Conservation (phyloP, 345 rosid species). For the Litchi chinensis region DNA sequence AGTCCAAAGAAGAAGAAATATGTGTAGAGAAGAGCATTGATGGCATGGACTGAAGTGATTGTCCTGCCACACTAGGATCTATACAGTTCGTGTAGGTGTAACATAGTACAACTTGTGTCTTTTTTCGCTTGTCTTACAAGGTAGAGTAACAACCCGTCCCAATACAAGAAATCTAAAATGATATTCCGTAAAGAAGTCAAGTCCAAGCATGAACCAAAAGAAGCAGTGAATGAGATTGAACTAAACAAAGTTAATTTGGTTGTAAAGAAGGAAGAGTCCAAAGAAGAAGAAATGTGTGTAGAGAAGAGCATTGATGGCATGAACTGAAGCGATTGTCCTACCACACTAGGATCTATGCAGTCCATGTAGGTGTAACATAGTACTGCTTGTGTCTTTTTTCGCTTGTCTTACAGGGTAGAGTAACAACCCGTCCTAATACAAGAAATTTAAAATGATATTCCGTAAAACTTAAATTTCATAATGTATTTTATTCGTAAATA, state of each 20-base stretch:
- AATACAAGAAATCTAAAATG: not conserved
- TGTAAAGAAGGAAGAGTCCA: conserved; percentile 4
- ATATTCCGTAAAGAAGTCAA: not conserved
- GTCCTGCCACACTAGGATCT: conserved; percentile 4
- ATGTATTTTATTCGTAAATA: too few relatives aligned
- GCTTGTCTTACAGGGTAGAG: conserved; percentile 7
- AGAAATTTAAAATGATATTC: not conserved
- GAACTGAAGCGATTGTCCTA: conserved; percentile 26
- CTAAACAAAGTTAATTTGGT: not conserved
- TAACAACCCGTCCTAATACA: too few relatives aligned
- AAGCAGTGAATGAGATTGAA: conserved; percentile 3
- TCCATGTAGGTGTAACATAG: too few relatives aligned
- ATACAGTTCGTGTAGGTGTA: too few relatives aligned
- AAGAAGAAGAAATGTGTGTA: too few relatives aligned
- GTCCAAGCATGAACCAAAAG: conserved; percentile 13
- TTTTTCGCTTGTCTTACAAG: too few relatives aligned
- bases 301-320: conserved; percentile 25
- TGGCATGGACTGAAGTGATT: conserved; percentile 20
- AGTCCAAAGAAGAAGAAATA: not conserved
- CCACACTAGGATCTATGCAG: not conserved
- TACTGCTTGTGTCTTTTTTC: not conserved
- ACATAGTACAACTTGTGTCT: too few relatives aligned
- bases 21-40: conserved; percentile 25
- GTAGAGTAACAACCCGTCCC: too few relatives aligned
- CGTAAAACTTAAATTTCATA: too few relatives aligned